Evolutionary conservation across 768 basidiomycete species (phyloP).

Genomic region (Amanita brunnescens): DNA sequence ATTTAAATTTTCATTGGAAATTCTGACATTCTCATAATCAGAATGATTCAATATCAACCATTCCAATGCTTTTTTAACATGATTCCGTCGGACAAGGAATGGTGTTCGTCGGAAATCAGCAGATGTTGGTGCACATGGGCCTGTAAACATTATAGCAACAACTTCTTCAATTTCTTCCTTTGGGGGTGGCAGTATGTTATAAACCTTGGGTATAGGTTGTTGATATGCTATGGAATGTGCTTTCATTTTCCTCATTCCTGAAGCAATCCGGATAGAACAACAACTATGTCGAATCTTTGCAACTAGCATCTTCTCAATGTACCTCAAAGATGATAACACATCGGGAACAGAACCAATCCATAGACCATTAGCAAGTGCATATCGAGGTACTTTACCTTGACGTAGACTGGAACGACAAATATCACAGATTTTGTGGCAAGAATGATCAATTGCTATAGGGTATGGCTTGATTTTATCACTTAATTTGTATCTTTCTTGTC

Average conservation of each 20-base stretch:
- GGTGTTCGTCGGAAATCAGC: constrained; percentile 15
- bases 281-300: too few species aligned
- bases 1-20: constrained; percentile 12
- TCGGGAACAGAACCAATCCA: background rate
- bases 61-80: constrained; percentile 15
- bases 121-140: constrained; percentile 6
- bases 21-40: constrained; percentile 17
- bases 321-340: background rate
- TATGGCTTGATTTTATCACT: background rate
- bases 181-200: background rate
- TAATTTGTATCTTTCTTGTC: background rate
- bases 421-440: background rate
- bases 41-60: constrained; percentile 21
- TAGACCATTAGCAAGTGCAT: background rate
- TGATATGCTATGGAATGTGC: background rate
- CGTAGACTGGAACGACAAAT: background rate
- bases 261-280: too few species aligned
- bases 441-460: background rate
- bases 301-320: too few species aligned
- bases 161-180: constrained; percentile 4
- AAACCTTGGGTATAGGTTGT: background rate
- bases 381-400: background rate
- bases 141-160: constrained; percentile 9
- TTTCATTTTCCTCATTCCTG: background rate
- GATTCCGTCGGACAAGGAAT: constrained; percentile 16